Evolutionary conservation across 1,284 basidiomycete species (phyloP).

Genomic region (Wallemia mellicola): DNA sequence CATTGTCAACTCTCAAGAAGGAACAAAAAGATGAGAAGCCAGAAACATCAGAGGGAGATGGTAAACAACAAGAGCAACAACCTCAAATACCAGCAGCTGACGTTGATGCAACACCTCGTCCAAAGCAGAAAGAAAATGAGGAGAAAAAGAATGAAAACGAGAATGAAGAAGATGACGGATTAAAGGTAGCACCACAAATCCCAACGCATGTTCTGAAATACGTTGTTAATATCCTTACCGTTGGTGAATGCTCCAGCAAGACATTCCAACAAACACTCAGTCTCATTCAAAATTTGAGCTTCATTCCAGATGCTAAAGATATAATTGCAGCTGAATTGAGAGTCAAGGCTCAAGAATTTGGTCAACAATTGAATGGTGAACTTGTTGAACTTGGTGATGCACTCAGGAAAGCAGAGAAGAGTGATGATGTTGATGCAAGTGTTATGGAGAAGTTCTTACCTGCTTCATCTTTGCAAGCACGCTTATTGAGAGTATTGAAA

Average conservation of each 20-base stretch:
- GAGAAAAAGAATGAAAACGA: slow-evolving; percentile 7
- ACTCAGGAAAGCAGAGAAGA: slow-evolving; percentile 24
- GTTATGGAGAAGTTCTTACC: slow-evolving; percentile 57
- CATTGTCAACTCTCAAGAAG: slow-evolving; percentile 21
- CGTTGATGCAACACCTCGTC: slow-evolving; percentile 1
- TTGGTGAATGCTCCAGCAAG: slow-evolving; percentile 74
- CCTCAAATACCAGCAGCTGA: background rate
- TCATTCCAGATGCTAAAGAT: slow-evolving; percentile 55
- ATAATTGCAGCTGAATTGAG: slow-evolving; percentile 62
- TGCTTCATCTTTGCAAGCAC: slow-evolving; percentile 70
- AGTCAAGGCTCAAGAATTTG: slow-evolving; percentile 55
- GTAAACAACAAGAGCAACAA: background rate
- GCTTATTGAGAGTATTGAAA: slow-evolving; percentile 68
- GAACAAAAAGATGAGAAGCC: slow-evolving; percentile 17
- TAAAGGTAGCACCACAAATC: slow-evolving; percentile 30
- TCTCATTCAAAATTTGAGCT: slow-evolving; percentile 64
- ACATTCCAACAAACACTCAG: slow-evolving; percentile 72
- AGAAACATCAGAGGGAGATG: slow-evolving; percentile 9
- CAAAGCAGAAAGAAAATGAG: slow-evolving; percentile 6
- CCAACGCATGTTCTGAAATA: slow-evolving; percentile 49
- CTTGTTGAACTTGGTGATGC: slow-evolving; percentile 40
- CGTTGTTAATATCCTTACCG: slow-evolving; percentile 74
- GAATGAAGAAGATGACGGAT: background rate
- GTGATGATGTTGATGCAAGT: slow-evolving; percentile 30
- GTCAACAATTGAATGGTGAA: slow-evolving; percentile 36